Percentiles rank a stretch among this genome's conserved stretches.
phyloP scores from a whole-genome alignment of 108 stramenopile genomes.

The Discostella pseudostelligera region DNA sequence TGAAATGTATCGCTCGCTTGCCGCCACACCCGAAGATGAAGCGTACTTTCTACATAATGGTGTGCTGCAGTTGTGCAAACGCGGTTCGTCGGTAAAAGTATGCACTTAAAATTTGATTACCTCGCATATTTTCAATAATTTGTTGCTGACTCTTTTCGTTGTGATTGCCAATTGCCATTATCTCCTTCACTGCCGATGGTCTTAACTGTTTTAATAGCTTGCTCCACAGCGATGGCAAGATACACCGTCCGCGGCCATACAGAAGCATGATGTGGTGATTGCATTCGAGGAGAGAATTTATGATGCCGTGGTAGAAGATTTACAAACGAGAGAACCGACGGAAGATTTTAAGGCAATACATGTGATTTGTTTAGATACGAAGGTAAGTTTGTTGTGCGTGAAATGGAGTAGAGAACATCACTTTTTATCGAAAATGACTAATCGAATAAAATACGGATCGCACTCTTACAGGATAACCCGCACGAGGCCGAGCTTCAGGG shows the following conservation, averaged over 20 bases:
- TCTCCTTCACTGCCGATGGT: too few species aligned
- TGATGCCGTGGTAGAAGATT: constrained; percentile 91
- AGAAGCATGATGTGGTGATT: constrained; percentile 84
- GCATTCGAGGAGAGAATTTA: constrained; percentile 92
- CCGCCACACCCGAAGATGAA: constrained; percentile 80
- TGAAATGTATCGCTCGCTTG: constrained; percentile 80
- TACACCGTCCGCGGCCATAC: constrained; percentile 52
- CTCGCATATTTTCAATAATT: too few species aligned
- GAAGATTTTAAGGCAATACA: constrained; percentile 87
- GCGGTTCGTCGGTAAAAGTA: constrained; percentile 85
- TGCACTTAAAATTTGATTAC: too few species aligned
- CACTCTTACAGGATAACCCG: constrained; percentile 94
- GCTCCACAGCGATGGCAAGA: constrained; percentile 93
- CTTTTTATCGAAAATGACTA: too few species aligned
- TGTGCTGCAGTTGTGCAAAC: constrained; percentile 81
- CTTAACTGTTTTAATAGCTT: constrained; percentile 31
- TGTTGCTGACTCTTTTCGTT: too few species aligned
- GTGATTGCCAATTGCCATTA: too few species aligned
- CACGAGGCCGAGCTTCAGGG: constrained; percentile 84
- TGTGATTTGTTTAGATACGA: constrained; percentile 90
- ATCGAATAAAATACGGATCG: too few species aligned
- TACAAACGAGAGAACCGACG: constrained; percentile 87
- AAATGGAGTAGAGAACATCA: not conserved
- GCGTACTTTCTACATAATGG: constrained; percentile 83
- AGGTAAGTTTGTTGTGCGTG: constrained; percentile 28